These are phyloP conservation scores for Saturnispora halmiae DNA, from an alignment of 805 yeast species.

Conservation along the genomic window DNA sequence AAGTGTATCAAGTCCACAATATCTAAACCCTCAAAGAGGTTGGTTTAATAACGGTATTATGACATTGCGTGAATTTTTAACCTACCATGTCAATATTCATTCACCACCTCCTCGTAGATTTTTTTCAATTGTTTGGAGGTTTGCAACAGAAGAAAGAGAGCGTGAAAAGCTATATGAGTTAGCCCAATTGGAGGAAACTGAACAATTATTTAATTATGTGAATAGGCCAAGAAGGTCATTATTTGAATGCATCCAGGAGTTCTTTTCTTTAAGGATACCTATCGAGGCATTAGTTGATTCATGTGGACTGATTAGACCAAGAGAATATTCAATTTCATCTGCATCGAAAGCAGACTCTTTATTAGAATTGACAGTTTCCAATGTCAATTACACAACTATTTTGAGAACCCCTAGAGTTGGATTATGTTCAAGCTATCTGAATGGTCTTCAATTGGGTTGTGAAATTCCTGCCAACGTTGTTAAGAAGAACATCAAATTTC, in stretches of 20 bases:
- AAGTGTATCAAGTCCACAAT: conserved; percentile 21
- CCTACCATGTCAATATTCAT: conserved; percentile 73
- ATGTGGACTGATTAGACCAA: conserved; percentile 69
- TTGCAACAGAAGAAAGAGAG: conserved; percentile 67
- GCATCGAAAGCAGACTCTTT: conserved; percentile 14
- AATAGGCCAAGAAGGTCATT: conserved; percentile 86
- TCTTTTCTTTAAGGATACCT: conserved; percentile 68
- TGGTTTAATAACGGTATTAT: conserved; percentile 37
- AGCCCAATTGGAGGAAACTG: conserved; percentile 58
- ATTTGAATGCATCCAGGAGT: conserved; percentile 75
- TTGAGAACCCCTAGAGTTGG: conserved; percentile 71
- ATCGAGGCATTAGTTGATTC: conserved; percentile 65
- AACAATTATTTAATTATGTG: conserved; percentile 85
- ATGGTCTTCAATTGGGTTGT: conserved; percentile 39
- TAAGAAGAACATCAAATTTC: conserved; percentile 35
- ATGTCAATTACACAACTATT: conserved; percentile 80
- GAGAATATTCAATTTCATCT: conserved; percentile 82
- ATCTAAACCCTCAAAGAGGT: conserved; percentile 47
- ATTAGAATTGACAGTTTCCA: conserved; percentile 68
- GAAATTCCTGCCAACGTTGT: conserved; percentile 44
- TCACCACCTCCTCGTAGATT: conserved; percentile 81
- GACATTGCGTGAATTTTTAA: conserved; percentile 64
- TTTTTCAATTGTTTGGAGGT: conserved; percentile 65
- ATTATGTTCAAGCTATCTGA: conserved; percentile 71
- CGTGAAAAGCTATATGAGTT: conserved; percentile 69